Evolutionary conservation across 225 moss, liverwort and hornwort species (phyloP).

Genomic region (Lunularia cruciata): DNA sequence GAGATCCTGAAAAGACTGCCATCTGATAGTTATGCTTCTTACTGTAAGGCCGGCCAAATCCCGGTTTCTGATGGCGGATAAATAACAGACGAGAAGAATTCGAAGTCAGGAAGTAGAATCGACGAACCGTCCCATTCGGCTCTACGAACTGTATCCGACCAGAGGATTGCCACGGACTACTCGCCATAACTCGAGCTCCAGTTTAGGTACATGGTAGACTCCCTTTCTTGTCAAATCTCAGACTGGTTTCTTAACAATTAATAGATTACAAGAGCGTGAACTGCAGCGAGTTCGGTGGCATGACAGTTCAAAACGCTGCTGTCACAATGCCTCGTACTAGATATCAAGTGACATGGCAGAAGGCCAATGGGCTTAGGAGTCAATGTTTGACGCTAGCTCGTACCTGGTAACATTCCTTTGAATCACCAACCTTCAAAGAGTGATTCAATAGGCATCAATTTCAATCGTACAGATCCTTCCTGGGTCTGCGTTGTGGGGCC

Average conservation of each 20-base stretch:
- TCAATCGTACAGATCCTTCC: not conserved
- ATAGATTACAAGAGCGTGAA: constrained; percentile 6
- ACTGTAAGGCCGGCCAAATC: no score
- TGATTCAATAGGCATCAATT: not conserved
- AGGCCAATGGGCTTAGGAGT: not conserved
- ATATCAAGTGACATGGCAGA: not conserved
- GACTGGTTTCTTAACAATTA: not conserved
- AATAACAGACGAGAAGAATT: no score
- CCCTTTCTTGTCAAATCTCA: no score
- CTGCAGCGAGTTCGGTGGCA: constrained; percentile 4
- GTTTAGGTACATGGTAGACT: no score
- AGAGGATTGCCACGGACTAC: no score
- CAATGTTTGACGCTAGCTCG: not conserved
- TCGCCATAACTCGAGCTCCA: no score
- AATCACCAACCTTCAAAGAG: not conserved
- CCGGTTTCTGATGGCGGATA: no score
- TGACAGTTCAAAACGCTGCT: not conserved
- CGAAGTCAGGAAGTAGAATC: no score
- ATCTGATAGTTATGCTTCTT: no score
- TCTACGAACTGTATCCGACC: no score
- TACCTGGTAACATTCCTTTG: not conserved
- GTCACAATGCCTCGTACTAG: not conserved
- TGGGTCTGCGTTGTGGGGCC: not conserved
- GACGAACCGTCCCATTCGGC: no score
- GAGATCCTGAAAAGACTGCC: no score